These are phyloP conservation scores for Amauroascus verrucosus DNA, from an alignment of 2,329 filamentous ascomycete genomes.

Conservation along the genomic window DNA sequence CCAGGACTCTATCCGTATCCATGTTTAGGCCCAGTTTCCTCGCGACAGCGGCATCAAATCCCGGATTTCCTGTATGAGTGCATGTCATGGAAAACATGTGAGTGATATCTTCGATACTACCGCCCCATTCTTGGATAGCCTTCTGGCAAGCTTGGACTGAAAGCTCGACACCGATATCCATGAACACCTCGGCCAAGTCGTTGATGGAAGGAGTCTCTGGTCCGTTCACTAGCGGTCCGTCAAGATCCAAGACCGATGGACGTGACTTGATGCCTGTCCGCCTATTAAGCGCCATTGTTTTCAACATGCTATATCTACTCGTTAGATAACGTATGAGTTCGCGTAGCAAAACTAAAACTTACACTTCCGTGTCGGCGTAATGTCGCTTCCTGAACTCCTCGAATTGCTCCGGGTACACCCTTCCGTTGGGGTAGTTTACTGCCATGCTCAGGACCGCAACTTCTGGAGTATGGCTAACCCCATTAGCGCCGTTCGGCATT, in stretches of 20 bases:
- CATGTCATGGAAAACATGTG: conserved; percentile 5
- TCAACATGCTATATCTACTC: not conserved
- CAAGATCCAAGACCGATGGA: not conserved
- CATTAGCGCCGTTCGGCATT: not conserved
- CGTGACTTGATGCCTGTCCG: conserved; percentile 2
- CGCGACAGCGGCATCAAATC: not conserved
- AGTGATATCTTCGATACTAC: not conserved
- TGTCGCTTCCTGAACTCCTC: conserved; percentile 5
- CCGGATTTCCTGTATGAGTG: conserved; percentile 6
- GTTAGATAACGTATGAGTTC: not conserved
- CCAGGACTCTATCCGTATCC: not conserved
- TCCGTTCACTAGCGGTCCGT: not conserved
- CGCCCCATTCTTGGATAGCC: not conserved
- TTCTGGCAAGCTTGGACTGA: conserved; percentile 1
- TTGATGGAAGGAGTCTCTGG: conserved; percentile 1
- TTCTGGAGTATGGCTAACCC: not conserved
- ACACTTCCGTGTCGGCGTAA: conserved; percentile 7
- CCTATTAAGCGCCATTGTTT: conserved; percentile 3
- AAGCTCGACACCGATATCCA: not conserved
- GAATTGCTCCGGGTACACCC: conserved; percentile 1
- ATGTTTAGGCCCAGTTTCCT: not conserved
- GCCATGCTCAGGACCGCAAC: conserved; percentile 1
- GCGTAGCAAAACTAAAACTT: not conserved
- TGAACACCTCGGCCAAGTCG: conserved; percentile 1
- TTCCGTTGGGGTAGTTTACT: conserved; percentile 4